Percentiles rank a stretch among this genome's conserved stretches.
Evolutionary conservation across 768 basidiomycete genomes (phyloP).

Genomic region (Obba rivulosa): DNA sequence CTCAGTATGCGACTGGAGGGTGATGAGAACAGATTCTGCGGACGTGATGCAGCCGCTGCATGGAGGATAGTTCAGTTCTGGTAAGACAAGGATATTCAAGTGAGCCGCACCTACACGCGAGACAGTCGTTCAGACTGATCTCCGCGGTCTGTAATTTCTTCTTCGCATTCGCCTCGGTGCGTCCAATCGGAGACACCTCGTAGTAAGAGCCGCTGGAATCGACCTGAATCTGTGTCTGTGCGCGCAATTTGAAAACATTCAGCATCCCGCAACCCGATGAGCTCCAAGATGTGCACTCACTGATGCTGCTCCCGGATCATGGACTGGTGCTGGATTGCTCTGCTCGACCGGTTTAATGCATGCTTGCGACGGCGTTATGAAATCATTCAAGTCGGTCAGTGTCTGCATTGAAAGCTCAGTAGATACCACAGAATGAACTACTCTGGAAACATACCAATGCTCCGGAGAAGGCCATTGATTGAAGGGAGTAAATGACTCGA

Average conservation of each 20-base stretch:
- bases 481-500: neutral
- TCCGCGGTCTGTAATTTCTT: conserved; percentile 88
- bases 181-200: conserved; percentile 51
- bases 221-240: conserved; percentile 92
- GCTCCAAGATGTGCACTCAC: conserved; percentile 23
- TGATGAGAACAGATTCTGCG: conserved; percentile 94
- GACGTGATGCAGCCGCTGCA: conserved; percentile 95
- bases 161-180: conserved; percentile 15
- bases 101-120: conserved; percentile 85
- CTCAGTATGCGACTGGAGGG: conserved; percentile 91
- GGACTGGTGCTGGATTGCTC: conserved; percentile 37
- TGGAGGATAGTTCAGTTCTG: neutral
- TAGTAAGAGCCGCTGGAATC: conserved; percentile 85
- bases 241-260: conserved; percentile 1
- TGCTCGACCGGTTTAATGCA: conserved; percentile 93
- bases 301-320: conserved; percentile 37
- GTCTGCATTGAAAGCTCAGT: conserved; percentile 43
- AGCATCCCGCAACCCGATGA: conserved; percentile 27
- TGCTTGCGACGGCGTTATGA: conserved; percentile 91
- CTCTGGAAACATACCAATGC: conserved; percentile 57
- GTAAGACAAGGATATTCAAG: neutral
- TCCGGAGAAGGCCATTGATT: conserved; percentile 80
- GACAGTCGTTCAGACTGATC: conserved; percentile 94
- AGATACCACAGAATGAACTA: neutral
- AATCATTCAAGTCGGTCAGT: conserved; percentile 93